Evolutionary conservation across 768 basidiomycete genomes (phyloP).

Genomic region (Tricholoma hemisulphureum): DNA sequence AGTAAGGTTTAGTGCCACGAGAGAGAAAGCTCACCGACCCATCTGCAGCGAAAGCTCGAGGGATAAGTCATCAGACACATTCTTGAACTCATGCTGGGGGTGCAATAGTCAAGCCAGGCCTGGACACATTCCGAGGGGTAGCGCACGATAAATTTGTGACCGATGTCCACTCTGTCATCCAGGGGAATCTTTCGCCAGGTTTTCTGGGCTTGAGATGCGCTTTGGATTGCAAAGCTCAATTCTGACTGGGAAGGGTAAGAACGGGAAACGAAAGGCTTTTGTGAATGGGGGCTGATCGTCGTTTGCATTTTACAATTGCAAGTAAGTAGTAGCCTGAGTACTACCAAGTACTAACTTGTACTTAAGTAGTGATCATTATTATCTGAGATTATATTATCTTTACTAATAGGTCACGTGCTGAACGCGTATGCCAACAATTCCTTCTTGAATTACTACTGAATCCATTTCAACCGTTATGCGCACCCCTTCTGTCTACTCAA

Average conservation of each 20-base stretch:
- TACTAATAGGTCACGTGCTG: conserved; percentile 25
- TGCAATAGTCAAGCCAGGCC: not conserved
- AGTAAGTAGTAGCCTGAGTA: no score
- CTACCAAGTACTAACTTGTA: no score
- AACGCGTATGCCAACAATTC: conserved; percentile 33
- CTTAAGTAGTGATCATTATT: no score
- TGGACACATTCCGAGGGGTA: not conserved
- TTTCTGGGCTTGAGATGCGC: conserved; percentile 67
- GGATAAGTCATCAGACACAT: conserved; percentile 57
- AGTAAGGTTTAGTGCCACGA: not conserved
- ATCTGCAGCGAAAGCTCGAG: conserved; percentile 85
- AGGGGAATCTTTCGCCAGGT: conserved; percentile 74
- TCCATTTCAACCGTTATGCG: conserved; percentile 35
- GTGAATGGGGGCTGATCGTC: conserved; percentile 81
- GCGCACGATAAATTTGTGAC: conserved; percentile 40
- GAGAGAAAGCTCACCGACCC: conserved; percentile 64
- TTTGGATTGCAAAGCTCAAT: conserved; percentile 58
- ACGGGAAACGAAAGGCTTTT: conserved; percentile 64
- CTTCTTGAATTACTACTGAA: not conserved
- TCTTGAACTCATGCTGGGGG: conserved; percentile 48
- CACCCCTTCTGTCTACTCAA: conserved; percentile 44
- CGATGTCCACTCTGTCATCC: conserved; percentile 68
- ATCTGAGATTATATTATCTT: conserved; percentile 14
- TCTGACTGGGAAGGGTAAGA: conserved; percentile 59
- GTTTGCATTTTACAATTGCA: no score